Evolutionary conservation across 176 grass and related monocot genomes (phyloP).

Genomic region (Alloteropsis semialata): DNA sequence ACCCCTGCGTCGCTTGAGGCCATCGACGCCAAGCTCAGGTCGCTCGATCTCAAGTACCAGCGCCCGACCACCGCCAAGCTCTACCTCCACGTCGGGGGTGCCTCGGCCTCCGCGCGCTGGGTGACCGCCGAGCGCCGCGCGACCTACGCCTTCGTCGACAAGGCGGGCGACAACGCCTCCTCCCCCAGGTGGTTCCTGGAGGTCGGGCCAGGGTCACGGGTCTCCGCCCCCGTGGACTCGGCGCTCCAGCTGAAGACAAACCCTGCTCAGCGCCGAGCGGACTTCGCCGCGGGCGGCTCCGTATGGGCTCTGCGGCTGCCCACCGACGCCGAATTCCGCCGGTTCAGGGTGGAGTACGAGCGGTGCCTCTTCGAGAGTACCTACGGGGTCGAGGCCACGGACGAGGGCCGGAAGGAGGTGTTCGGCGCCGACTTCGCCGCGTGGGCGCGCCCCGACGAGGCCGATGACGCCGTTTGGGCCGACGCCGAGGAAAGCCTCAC

Average conservation of each 20-base stretch:
- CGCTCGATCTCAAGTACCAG: slow-evolving; percentile 70
- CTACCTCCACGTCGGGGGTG: slow-evolving; percentile 82
- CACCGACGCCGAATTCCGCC: slow-evolving; percentile 51
- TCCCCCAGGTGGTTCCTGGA: slow-evolving; percentile 56
- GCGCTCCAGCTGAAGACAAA: slow-evolving; percentile 81
- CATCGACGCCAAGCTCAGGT: slow-evolving; percentile 66
- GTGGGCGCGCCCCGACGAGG: slow-evolving; percentile 59
- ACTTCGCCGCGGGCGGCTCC: slow-evolving; percentile 65
- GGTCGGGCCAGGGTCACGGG: slow-evolving; percentile 51
- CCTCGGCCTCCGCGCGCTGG: slow-evolving; percentile 69
- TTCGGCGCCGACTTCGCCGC: slow-evolving; percentile 88
- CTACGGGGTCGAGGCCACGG: slow-evolving; percentile 68
- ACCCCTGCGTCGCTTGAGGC: slow-evolving; percentile 46
- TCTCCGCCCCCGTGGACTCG: slow-evolving; percentile 48
- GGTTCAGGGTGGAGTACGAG: slow-evolving; percentile 66
- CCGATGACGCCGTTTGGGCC: slow-evolving; percentile 73
- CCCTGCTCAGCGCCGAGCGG: slow-evolving; percentile 63
- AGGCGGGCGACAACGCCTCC: background rate
- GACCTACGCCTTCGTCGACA: slow-evolving; percentile 60
- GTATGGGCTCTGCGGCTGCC: slow-evolving; percentile 88
- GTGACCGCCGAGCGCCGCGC: slow-evolving; percentile 54
- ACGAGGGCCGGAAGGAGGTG: slow-evolving; percentile 66
- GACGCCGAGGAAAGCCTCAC: slow-evolving; percentile 57
- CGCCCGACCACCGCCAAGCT: slow-evolving; percentile 49
- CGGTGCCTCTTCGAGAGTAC: slow-evolving; percentile 89